phyloP scores from a whole-genome alignment of 495 filamentous ascomycete genomes.

The Penicillium riverlandense region DNA sequence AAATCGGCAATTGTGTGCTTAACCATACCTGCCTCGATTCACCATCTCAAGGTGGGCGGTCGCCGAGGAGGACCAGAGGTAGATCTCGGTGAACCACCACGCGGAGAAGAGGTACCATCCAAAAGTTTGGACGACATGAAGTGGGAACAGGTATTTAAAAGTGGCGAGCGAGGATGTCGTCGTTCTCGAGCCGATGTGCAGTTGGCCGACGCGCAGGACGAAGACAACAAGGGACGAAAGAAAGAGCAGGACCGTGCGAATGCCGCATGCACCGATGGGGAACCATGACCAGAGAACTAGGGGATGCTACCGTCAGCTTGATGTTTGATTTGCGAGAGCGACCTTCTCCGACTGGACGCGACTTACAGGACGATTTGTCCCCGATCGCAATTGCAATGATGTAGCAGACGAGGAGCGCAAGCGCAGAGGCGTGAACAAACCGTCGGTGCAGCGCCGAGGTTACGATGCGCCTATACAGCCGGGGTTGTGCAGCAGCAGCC shows the following conservation, averaged over 20 bases:
- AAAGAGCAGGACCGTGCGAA: conserved; percentile 67
- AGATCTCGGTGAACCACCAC: conserved; percentile 74
- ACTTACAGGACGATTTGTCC: conserved; percentile 61
- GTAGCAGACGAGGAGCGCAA: conserved; percentile 66
- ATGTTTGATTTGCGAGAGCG: neutral
- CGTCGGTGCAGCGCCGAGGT: conserved; percentile 83
- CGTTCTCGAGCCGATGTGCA: conserved; percentile 65
- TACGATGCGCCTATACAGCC: conserved; percentile 80
- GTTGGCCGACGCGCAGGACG: conserved; percentile 76
- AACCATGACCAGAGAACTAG: conserved; percentile 82
- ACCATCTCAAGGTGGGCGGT: conserved; percentile 63
- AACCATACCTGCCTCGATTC: conserved; percentile 50
- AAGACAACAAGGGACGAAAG: conserved; percentile 60
- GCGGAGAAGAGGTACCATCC: conserved; percentile 71
- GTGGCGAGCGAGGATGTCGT: conserved; percentile 60
- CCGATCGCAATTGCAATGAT: conserved; percentile 63
- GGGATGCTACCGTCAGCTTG: neutral
- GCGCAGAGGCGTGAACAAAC: conserved; percentile 66
- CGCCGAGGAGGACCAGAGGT: conserved; percentile 67
- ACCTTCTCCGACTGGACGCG: too few relatives aligned
- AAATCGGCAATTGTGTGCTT: too few relatives aligned
- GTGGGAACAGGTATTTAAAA: conserved; percentile 46
- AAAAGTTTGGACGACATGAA: conserved; percentile 58
- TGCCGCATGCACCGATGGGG: conserved; percentile 64
- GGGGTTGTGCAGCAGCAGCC: conserved; percentile 36